Evolutionary conservation across 129 eudicot genomes (phyloP).

Genomic region (Apium graveolens): DNA sequence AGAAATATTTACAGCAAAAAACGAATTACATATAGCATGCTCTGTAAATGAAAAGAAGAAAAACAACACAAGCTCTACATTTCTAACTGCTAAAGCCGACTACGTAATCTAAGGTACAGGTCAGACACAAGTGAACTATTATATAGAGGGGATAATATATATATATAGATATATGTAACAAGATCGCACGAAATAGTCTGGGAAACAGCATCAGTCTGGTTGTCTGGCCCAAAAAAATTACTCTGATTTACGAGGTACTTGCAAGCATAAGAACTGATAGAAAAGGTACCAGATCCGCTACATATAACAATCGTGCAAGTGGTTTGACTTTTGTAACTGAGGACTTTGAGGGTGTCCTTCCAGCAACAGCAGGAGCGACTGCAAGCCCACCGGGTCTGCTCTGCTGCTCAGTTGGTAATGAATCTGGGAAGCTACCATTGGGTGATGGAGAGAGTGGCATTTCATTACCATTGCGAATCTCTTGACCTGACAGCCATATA

Average conservation of each 20-base stretch:
- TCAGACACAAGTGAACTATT: neutral
- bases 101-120: neutral
- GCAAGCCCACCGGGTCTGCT: constrained; percentile 43
- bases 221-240: neutral
- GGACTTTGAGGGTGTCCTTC: constrained; percentile 58
- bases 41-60: neutral
- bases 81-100: constrained; percentile 5
- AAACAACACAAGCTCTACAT: constrained; percentile 1
- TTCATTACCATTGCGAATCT: constrained; percentile 28
- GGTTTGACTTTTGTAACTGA: constrained; percentile 24
- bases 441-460: constrained; percentile 31
- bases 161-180: neutral
- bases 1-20: neutral
- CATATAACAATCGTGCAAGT: constrained; percentile 10
- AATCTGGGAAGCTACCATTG: constrained; percentile 45
- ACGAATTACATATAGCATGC: neutral
- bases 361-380: constrained; percentile 73
- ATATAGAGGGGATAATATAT: constrained; percentile 3
- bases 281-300: constrained; percentile 23
- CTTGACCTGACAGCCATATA: constrained; percentile 44
- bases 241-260: neutral
- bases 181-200: neutral
- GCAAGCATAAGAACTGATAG: constrained; percentile 17
- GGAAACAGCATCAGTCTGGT: neutral
- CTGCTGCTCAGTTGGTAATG: constrained; percentile 80